Percentiles rank a stretch among this genome's conserved stretches.
These are phyloP conservation scores for Yamadazyma paraphyllophila DNA, from an alignment of 805 yeast genomes.

Conservation along the genomic window DNA sequence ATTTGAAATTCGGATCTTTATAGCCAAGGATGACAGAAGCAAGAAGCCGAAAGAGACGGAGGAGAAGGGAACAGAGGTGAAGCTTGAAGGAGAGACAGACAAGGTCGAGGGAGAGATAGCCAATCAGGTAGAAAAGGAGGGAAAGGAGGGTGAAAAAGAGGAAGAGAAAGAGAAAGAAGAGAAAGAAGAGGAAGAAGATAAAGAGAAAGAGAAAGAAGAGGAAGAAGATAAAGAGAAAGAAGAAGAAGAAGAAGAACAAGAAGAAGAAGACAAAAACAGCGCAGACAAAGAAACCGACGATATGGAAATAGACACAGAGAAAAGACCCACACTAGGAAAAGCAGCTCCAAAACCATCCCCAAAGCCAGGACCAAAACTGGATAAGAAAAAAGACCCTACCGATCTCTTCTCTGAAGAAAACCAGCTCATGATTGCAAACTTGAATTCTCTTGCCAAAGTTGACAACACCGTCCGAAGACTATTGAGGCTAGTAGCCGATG, in stretches of 20 bases:
- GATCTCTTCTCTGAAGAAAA: conserved; percentile 60
- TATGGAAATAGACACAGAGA: neutral
- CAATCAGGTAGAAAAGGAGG: conserved; percentile 16
- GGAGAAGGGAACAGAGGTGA: conserved; percentile 9
- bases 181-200: neutral
- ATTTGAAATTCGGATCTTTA: conserved; percentile 73
- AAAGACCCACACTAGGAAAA: neutral
- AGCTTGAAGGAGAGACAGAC: conserved; percentile 20
- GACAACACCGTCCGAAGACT: conserved; percentile 65
- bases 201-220: conserved; percentile 11
- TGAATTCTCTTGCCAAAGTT: conserved; percentile 76
- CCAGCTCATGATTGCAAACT: conserved; percentile 78
- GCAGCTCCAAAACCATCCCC: neutral
- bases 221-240: conserved; percentile 12
- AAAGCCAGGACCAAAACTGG: neutral
- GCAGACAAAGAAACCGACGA: neutral
- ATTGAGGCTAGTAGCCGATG: conserved; percentile 86
- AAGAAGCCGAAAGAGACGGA: conserved; percentile 1
- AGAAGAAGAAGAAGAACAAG: conserved; percentile 13
- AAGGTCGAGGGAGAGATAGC: neutral
- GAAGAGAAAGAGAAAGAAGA: conserved; percentile 11
- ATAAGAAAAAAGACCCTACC: conserved; percentile 19
- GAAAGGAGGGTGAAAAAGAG: conserved; percentile 14
- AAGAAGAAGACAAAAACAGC: conserved; percentile 11
- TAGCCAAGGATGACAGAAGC: conserved; percentile 76